Percentiles rank a stretch among this genome's conserved stretches.
Evolutionary conservation across 306 rosid species (phyloP).

Genomic region (Mucuna pruriens): DNA sequence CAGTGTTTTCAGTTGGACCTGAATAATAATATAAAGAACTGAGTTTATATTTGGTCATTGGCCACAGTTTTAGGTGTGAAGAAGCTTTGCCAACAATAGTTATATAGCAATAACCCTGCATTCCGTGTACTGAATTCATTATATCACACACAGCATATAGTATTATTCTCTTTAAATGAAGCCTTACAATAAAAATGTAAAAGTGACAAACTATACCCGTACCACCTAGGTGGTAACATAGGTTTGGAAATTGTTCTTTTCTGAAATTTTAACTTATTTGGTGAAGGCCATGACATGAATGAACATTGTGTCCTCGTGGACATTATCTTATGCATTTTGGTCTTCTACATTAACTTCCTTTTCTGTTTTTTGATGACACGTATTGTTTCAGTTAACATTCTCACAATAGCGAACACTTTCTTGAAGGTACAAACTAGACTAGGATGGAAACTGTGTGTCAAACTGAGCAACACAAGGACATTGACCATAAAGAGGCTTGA

Average conservation of each 20-base stretch:
- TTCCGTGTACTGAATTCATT: neutral
- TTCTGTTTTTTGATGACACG: neutral
- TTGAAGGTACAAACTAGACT: neutral
- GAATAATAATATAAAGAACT: neutral
- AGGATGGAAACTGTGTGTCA: neutral
- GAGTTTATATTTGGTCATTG: neutral
- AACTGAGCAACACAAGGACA: neutral
- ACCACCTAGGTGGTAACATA: neutral
- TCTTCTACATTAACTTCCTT: neutral
- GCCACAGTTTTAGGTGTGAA: neutral
- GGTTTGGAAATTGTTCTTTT: neutral
- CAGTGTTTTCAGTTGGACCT: neutral
- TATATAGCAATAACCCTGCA: neutral
- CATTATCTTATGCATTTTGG: neutral
- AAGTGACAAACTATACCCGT: neutral
- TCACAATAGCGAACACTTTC: neutral
- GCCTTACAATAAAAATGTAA: neutral
- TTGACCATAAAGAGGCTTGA: neutral
- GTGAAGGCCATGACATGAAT: neutral
- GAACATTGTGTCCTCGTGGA: neutral
- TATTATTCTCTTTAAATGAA: neutral
- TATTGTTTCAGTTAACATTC: constrained; percentile 1
- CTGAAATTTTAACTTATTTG: neutral
- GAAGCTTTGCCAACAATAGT: neutral
- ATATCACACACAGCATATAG: neutral